These are phyloP conservation scores for Penicillium capsulatum DNA, from an alignment of 2,329 filamentous ascomycete species.

Conservation along the genomic window DNA sequence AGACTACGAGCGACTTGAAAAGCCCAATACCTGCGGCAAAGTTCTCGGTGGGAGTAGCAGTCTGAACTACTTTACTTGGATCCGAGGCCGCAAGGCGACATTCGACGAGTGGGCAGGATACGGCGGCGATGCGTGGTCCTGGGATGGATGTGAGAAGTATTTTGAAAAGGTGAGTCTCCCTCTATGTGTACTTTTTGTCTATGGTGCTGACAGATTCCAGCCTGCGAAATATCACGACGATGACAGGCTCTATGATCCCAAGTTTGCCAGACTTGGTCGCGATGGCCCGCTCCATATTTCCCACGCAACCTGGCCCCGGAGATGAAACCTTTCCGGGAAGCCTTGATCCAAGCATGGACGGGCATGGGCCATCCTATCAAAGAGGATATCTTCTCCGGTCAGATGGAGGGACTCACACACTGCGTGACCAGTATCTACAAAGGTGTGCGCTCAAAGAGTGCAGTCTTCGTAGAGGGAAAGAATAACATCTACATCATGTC, in stretches of 20 bases:
- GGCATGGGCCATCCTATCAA: constrained; percentile 49
- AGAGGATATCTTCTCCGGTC: constrained; percentile 52
- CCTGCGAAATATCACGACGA: constrained; percentile 55
- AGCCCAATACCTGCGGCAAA: constrained; percentile 59
- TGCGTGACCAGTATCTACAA: constrained; percentile 55
- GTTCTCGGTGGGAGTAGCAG: constrained; percentile 56
- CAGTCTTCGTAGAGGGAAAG: constrained; percentile 50
- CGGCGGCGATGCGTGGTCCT: constrained; percentile 51
- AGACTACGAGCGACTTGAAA: constrained; percentile 58
- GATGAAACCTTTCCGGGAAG: constrained; percentile 45
- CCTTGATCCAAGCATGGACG: constrained; percentile 48
- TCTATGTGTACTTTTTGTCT: neutral
- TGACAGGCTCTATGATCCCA: constrained; percentile 36
- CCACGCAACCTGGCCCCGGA: constrained; percentile 53
- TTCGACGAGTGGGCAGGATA: constrained; percentile 50
- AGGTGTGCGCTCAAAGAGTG: constrained; percentile 50
- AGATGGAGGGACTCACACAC: constrained; percentile 53
- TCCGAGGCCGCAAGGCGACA: constrained; percentile 53
- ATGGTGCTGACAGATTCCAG: neutral
- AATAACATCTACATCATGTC: constrained; percentile 52
- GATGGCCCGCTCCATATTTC: constrained; percentile 51
- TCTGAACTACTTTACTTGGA: constrained; percentile 62
- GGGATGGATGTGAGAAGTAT: constrained; percentile 49
- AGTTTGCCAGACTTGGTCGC: neutral
- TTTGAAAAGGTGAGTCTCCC: constrained; percentile 38